Conservation (phyloP, 129 eudicot genomes). For the Glebionis coronaria region DNA sequence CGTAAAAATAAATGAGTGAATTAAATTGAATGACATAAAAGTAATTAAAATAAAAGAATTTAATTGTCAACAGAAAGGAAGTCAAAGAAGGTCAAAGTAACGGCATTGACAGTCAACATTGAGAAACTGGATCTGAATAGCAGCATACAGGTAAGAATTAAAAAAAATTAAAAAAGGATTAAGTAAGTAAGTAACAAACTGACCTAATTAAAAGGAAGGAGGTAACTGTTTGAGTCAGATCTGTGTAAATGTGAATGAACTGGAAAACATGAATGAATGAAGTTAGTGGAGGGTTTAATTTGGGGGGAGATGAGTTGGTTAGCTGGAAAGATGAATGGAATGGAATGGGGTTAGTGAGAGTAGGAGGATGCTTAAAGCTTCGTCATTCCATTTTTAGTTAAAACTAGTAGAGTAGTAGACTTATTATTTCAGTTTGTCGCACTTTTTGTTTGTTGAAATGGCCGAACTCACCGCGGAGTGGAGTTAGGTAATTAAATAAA, state of each 20-base stretch:
- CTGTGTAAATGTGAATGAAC: constrained; percentile 17
- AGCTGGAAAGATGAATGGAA: constrained; percentile 32
- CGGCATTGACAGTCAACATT: too few relatives aligned
- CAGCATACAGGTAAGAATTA: too few relatives aligned
- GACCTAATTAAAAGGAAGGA: constrained; percentile 17
- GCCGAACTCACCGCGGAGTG: too few relatives aligned
- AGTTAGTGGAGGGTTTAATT: constrained; percentile 11
- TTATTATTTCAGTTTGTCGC: neutral
- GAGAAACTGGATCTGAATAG: too few relatives aligned
- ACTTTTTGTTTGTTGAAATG: neutral
- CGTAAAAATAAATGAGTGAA: too few relatives aligned
- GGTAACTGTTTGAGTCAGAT: constrained; percentile 19
- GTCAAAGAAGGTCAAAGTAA: too few relatives aligned
- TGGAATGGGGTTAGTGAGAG: neutral
- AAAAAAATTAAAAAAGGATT: too few relatives aligned
- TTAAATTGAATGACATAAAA: too few relatives aligned
- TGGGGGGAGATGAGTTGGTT: constrained; percentile 10
- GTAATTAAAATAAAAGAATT: too few relatives aligned
- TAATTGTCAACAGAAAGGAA: too few relatives aligned
- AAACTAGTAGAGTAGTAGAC: constrained; percentile 28
- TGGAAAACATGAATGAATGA: neutral
- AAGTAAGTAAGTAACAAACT: too few relatives aligned
- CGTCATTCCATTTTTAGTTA: constrained; percentile 33
- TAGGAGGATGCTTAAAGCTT: constrained; percentile 45
- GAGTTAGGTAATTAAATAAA: too few relatives aligned